A percentile compares a stretch with the other conserved stretches of the same genome.
Evolutionary conservation across 345 rosid genomes (phyloP).

Genomic region (Dipteronia dyeriana): DNA sequence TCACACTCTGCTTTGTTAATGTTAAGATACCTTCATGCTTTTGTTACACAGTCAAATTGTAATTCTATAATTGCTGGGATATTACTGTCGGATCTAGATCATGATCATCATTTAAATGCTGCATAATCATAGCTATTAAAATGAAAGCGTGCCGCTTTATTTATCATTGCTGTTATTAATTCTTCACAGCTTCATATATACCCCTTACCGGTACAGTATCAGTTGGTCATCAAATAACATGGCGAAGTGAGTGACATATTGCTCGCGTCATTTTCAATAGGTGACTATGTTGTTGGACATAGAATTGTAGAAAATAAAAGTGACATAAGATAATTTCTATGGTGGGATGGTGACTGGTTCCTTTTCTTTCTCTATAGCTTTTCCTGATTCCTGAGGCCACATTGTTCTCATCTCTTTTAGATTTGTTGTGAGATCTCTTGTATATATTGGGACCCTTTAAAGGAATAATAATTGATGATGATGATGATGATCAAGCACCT

Average conservation of each 20-base stretch:
- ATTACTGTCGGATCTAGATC: slow-evolving; percentile 1
- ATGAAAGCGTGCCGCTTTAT: slow-evolving; percentile 20
- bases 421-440: slow-evolving; percentile 34
- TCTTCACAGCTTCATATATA: neutral
- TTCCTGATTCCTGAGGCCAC: slow-evolving; percentile 49
- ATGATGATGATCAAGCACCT: slow-evolving; percentile 37
- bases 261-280: slow-evolving; percentile 37
- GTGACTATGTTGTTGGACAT: slow-evolving; percentile 3
- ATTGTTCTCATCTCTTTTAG: slow-evolving; percentile 43
- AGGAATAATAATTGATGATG: slow-evolving; percentile 62
- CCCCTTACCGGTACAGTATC: neutral
- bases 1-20: neutral
- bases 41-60: neutral
- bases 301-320: slow-evolving; percentile 19
- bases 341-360: slow-evolving; percentile 44
- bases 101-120: neutral
- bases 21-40: neutral
- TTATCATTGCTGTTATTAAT: neutral
- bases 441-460: slow-evolving; percentile 49
- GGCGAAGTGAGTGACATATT: slow-evolving; percentile 42
- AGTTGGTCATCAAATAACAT: neutral
- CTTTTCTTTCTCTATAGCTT: slow-evolving; percentile 45
- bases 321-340: neutral
- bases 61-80: neutral
- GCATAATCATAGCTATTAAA: neutral